phyloP scores from a whole-genome alignment of 176 grass and related monocot species.

The Oryza punctata region DNA sequence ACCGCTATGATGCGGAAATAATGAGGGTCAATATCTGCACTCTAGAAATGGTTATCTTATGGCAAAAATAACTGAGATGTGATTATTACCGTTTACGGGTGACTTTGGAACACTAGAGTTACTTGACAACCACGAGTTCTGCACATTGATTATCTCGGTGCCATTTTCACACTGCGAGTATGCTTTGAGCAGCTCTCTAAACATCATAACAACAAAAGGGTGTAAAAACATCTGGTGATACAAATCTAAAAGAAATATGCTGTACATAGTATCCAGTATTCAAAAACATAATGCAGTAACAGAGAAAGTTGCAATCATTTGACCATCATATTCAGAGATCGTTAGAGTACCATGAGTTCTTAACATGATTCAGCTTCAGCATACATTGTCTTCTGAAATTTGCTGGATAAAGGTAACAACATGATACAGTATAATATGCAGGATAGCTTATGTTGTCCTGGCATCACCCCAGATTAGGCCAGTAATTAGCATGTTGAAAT shows the following conservation, averaged over 20 bases:
- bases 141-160: slow-evolving; percentile 78
- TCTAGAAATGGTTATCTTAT: background rate
- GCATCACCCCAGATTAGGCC: background rate
- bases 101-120: slow-evolving; percentile 57
- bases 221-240: slow-evolving; percentile 1
- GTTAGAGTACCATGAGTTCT: background rate
- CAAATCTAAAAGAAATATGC: background rate
- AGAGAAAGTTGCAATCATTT: background rate
- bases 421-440: background rate
- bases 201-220: background rate
- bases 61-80: slow-evolving; percentile 1
- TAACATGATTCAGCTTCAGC: background rate
- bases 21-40: background rate
- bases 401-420: background rate
- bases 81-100: slow-evolving; percentile 53
- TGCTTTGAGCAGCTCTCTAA: slow-evolving; percentile 82
- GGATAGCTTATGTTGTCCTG: background rate
- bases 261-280: background rate
- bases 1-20: slow-evolving; percentile 23
- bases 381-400: background rate
- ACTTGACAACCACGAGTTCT: slow-evolving; percentile 87
- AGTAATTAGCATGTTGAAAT: background rate
- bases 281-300: background rate
- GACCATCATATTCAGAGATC: background rate
- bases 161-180: slow-evolving; percentile 87